Evolutionary conservation across 1,284 basidiomycete species (phyloP), one percentile per base, ranked within the genome.

Genomic region (Trichosporon sp.): DNA sequence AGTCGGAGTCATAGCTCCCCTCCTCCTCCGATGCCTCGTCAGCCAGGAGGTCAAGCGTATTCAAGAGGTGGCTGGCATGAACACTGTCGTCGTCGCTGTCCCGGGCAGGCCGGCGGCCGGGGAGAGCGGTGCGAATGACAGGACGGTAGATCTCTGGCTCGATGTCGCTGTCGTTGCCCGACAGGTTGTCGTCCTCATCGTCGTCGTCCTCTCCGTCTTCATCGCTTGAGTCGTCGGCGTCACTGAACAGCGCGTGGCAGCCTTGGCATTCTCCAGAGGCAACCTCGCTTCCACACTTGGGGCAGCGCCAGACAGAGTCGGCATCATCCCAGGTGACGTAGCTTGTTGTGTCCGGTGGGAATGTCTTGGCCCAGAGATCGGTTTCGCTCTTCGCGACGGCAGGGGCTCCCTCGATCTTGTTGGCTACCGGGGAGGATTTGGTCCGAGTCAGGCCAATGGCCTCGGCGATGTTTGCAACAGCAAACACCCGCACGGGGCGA

Each of bases 401-500:
- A 9, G 38, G 31, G 12, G 56, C 56, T n/a, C 27, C 56, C 12
- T 32, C 60, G 8, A n/a, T 31, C 62, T 65, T 71, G 70, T 38
- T 56, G 25, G 74, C 72, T 0, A 75, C 25, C 6, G 56, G 56
- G 3, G 56, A 60, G 29, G 27, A 60, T 29, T 60, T 60, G 27
- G 56, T 31, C 42, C 74, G 42, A 38, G 74, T 68, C 23, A 78
- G 51, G 3, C 77, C 79, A 3, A 80, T 70, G 0, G 78, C 68
- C 42, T 78, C 78, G 8, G 82, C 70, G n/a, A 83, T 72, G 6
- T 73, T 53, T 34, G 72, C 70, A 1, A 82, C 65, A 34, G 76
- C 73, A 64, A 78, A 83, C 34, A 77, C 74, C 29, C 80, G 74
- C 2, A 78, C 70, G 1, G 82, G 82, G 18, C 80, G 79, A 23